phyloP scores from a whole-genome alignment of 441 rosid species.

The Kokia cookei region DNA sequence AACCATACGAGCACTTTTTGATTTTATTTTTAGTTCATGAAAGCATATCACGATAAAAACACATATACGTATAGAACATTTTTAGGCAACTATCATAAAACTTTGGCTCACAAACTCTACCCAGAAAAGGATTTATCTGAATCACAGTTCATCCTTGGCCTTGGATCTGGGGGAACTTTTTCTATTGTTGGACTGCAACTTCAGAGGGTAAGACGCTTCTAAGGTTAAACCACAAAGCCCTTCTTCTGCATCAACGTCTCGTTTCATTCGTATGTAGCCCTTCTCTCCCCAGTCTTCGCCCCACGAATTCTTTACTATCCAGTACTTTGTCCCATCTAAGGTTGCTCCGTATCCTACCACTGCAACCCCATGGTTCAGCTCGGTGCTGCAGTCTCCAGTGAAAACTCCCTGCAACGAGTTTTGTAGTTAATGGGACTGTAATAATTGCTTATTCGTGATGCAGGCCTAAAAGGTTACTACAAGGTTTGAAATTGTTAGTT shows the following conservation, averaged over 20 bases:
- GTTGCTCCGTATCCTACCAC: conserved; percentile 44
- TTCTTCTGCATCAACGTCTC: conserved; percentile 27
- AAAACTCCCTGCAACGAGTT: conserved; percentile 4
- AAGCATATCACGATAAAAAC: not conserved
- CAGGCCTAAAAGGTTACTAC: not conserved
- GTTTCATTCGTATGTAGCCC: conserved; percentile 47
- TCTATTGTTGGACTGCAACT: conserved; percentile 26
- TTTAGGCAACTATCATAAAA: not conserved
- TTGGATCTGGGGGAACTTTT: not conserved
- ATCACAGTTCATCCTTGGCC: conserved; percentile 50
- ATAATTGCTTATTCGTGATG: not conserved
- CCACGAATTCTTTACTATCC: conserved; percentile 63
- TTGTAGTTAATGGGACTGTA: not conserved
- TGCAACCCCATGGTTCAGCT: conserved; percentile 50
- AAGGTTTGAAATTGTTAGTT: not conserved
- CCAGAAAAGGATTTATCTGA: not conserved
- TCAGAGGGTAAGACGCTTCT: conserved; percentile 53
- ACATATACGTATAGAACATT: not conserved
- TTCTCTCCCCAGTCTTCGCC: conserved; percentile 55
- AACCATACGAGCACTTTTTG: no score
- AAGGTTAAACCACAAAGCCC: conserved; percentile 51
- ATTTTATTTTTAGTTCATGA: not conserved
- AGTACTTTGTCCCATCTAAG: conserved; percentile 33
- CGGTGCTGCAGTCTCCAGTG: conserved; percentile 29
- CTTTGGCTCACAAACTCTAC: not conserved